Evolutionary conservation across 2,329 filamentous ascomycete species (phyloP), one percentile per base, ranked within the genome.

Genomic region (Talaromyces piceae): DNA sequence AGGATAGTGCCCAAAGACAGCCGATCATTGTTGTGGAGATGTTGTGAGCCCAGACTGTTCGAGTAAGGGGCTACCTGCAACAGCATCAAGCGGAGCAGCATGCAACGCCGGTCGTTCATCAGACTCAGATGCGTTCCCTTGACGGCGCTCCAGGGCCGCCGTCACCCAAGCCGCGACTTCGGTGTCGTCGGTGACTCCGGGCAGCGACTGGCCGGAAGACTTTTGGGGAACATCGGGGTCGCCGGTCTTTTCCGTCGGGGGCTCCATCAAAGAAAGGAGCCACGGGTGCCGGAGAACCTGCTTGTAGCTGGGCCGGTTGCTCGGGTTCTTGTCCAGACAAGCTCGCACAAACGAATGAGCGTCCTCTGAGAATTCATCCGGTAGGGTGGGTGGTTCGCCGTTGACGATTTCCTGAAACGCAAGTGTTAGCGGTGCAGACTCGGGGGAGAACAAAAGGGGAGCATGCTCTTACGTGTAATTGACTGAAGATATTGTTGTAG

Each of bases 401-500:
- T 97, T 89, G 30, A 98, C 93, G 65, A 98, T 98, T 51, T 93
- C 93, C 93, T 98, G 59, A 22, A 41, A 9, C 16, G 20, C 22
- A 41, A 31, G 51, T 18, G 20, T 26, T 47, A 37, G 33, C 16
- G 43, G 39, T 47, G 54, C 52, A 63, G 63, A 51, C 58, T 56
- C 41, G 44, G 8, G 5, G 11, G 1, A 11, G 4, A 4, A 9
- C n/a, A n/a, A n/a, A n/a, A n/a, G n/a, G n/a, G n/a, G n/a, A 37
- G 31, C 3, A 1, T 37, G n/a, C 31, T 83, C 91, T 83, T 78
- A 97, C 93, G 62, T 87, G 94, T 28, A 98, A 77, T 67, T 98
- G 93, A 63, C 89, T 94, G 76, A 98, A 97, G 59, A 98, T 98
- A 64, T 95, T 97, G 67, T 91, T 93, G 58, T 94, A 97, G 1